Conservation (phyloP, 768 basidiomycete genomes). For the Cystobasidium onofrii region DNA sequence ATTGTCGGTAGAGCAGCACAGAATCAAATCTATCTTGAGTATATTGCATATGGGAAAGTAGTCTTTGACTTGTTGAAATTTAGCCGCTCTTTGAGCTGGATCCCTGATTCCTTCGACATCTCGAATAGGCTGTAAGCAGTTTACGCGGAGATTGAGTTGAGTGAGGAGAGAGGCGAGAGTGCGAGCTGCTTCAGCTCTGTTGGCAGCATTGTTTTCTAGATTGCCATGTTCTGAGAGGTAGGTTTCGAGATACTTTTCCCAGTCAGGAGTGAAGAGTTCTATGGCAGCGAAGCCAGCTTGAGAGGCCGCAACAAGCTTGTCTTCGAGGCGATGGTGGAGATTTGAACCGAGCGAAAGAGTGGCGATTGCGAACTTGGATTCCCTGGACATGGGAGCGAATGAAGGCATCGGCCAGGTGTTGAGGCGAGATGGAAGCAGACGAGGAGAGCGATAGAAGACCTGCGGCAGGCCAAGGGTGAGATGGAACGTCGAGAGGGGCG, state of each 20-base stretch:
- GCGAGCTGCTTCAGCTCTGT: conserved; percentile 41
- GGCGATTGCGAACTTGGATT: conserved; percentile 35
- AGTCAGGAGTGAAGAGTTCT: conserved; percentile 47
- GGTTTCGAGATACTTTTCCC: conserved; percentile 36
- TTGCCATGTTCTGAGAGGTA: conserved; percentile 36
- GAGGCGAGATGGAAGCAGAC: background rate
- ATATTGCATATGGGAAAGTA: conserved; percentile 45
- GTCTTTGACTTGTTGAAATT: conserved; percentile 44
- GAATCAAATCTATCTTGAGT: conserved; percentile 45
- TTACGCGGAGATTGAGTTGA: conserved; percentile 41
- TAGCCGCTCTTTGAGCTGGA: conserved; percentile 40
- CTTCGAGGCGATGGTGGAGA: conserved; percentile 43
- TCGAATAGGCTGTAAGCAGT: conserved; percentile 47
- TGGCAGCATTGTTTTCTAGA: conserved; percentile 35
- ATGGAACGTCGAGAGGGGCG: background rate
- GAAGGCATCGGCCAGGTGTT: background rate
- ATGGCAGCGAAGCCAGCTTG: conserved; percentile 39
- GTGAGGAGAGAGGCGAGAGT: conserved; percentile 35
- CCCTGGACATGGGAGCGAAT: background rate
- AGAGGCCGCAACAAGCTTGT: conserved; percentile 43
- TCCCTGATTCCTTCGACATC: conserved; percentile 47
- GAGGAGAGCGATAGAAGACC: background rate
- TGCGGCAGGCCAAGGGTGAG: no score
- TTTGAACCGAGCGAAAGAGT: conserved; percentile 40
- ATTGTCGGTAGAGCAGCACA: conserved; percentile 47